Base-by-base conservation (phyloP, 352 stramenopile genomes). In the Globisporangium recalcitrans region DNA sequence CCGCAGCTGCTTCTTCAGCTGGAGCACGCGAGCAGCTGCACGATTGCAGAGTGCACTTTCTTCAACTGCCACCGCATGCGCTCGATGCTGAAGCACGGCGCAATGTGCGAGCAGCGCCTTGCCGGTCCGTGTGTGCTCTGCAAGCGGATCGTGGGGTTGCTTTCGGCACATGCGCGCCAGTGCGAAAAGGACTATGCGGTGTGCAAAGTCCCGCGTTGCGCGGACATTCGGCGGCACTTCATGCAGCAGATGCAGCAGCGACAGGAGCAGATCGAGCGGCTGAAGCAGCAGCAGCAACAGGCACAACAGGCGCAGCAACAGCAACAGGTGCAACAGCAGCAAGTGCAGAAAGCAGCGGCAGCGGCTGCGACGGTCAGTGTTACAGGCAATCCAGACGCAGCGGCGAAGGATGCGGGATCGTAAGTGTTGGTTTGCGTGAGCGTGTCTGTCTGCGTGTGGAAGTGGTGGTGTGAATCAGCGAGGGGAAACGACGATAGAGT, bases 61-160 rank as follows among this genome's bases (percentile, higher is more conserved):
- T 89, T 89, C 67, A 93, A 94, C 55, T 96, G 85, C 71, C 83
- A 90, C 32, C 81, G 85, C 26, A 95, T 93, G 84, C 82, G 87
- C 26, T 78, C 86, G 24, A 95, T 96, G 84, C 80, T 96, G 57
- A 91, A 96, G 70, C 88, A 96, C 63, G 88, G 87, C n/a, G 75
- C 77, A 2, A 82, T 82, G 58, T 96, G 88, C 49, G 82, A 94
- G 63, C 81, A 92, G 69, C 81, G 86, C n/a, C 72, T 91, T 22
- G 73, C 82, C 0, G 86, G 86, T 2, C 85, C 85, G 1, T 96
- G 88, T 42, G 79, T 92, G 58, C 63, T 94, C 10, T 96, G 88
- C 72, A 91, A 91, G 60, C 83, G 87, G 26, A 95, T 96, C 61
- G 82, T 90, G 19, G 85, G 85, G 2, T 60, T 96, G 58, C 74